phyloP scores from a whole-genome alignment of 495 filamentous ascomycete species.

The Aspergillus indologenus region DNA sequence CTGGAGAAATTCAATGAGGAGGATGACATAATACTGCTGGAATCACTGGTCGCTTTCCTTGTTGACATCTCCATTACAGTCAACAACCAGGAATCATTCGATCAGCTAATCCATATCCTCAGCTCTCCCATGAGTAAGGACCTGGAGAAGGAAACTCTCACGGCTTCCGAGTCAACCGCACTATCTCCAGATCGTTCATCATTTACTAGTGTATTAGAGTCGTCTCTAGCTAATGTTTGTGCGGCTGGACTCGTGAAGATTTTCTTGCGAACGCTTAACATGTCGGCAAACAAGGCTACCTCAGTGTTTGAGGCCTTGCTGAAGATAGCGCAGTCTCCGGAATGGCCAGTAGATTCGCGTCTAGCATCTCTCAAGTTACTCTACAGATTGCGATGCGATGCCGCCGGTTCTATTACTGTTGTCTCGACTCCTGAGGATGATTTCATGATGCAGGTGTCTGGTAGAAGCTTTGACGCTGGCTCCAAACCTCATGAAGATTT shows the following conservation, averaged over 20 bases:
- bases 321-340: constrained; percentile 37
- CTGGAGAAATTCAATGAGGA: constrained; percentile 45
- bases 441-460: constrained; percentile 66
- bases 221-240: constrained; percentile 43
- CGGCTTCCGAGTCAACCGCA: constrained; percentile 19
- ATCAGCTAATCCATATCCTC: constrained; percentile 33
- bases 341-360: constrained; percentile 60
- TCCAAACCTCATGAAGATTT: constrained; percentile 29
- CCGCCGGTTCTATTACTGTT: constrained; percentile 66
- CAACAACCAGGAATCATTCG: constrained; percentile 34
- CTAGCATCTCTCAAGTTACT: constrained; percentile 80
- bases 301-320: constrained; percentile 39
- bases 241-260: constrained; percentile 42
- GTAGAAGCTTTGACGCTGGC: constrained; percentile 55
- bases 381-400: constrained; percentile 80
- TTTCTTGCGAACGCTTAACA: constrained; percentile 43
- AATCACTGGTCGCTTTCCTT: constrained; percentile 45
- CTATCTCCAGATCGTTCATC: constrained; percentile 30
- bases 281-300: constrained; percentile 37
- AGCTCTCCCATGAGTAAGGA: constrained; percentile 39
- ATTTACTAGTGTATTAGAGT: constrained; percentile 34
- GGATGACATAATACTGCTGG: constrained; percentile 47
- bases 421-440: constrained; percentile 63
- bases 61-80: constrained; percentile 34
- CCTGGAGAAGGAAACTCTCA: constrained; percentile 23